Base-by-base conservation (phyloP, 768 basidiomycete genomes). In the Cystofilobasidium capitatum region DNA sequence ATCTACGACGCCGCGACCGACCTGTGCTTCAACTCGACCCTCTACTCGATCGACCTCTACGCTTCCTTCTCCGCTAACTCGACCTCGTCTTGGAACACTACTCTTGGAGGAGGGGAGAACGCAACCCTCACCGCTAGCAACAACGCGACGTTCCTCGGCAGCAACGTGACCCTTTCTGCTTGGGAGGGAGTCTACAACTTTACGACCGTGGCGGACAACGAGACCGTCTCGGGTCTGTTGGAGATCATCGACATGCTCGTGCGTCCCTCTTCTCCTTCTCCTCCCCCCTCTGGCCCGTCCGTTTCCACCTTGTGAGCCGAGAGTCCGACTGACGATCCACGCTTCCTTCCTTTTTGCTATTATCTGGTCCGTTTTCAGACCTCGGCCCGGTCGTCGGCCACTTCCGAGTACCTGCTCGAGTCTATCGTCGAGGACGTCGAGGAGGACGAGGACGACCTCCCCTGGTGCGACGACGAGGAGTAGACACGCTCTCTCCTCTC, bases 171-270 rank as follows among this genome's bases (percentile, higher is more conserved):
- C 12, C 26, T 55, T 5, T 24, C 49, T 6, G 22, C 49, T 3
- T 51, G 24, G 24, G 49, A 51, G 17, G 22, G 5, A n/a, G 24
- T 26, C 24, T 26, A 26, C 51, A 33, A 55, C 31, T 26, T 33
- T n/a, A 5, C 26, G 31, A 55, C 51, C 51, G 51, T 3, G 13
- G 29, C 26, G 14, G 51, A 55, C 51, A 55, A 55, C 51, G 10
- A 26, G 51, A 55, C 51, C 14, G 5, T 9, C 29, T 31, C 17
- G 17, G 51, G 9, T 14, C 51, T 55, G 7, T 16, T 8, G 16
- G 51, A 55, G 31, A 55, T 55, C 31, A 14, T 55, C 31, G 51
- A 55, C 51, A 55, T 55, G 51, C 51, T 55, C 51, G 51, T n/a
- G n/a, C n/a, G n/a, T n/a, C n/a, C n/a, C n/a, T n/a, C n/a, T n/a